Base-by-base conservation (phyloP, 2,329 filamentous ascomycete genomes). In the Alternaria dauci region DNA sequence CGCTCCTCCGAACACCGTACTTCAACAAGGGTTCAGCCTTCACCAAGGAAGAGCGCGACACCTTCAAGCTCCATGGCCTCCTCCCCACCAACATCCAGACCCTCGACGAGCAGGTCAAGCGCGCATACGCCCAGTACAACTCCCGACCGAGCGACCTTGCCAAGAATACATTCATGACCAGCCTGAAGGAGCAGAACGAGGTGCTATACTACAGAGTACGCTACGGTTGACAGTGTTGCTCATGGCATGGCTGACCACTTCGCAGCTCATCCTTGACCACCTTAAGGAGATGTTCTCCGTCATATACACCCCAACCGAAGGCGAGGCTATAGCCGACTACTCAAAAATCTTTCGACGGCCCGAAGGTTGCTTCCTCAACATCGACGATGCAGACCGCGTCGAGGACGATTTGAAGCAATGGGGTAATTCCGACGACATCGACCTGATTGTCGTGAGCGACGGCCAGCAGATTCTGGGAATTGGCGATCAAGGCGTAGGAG, bases 291-390 rank as follows among this genome's bases (percentile, higher is more conserved):
- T 96, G 91, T 94, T 96, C 72, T 88, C 89, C 41, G 82, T 96
- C n/a, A 91, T 96, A 28, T 97, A 96, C 73, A 96, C 93, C 0
- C 93, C 93, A 0, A 96, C 93, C 0, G 93, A 96, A 79, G 92
- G 91, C 8, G 92, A 96, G 41, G 93, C 93, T 0, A 96, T 96
- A 52, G 87, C 92, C 67, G 91, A 94, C 65, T 96, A 92, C 73
- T 95, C 92, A 0, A 81, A 89, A 0, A 76, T 95, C 0, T 96
- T 96, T 71, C 82, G 93, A 11, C 83, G 87, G 18, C 91, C 93
- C 0, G 90, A 94, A 67, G 93, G 93, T 0, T 93, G 91, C 69
- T 96, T 93, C 66, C 78, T 96, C 52, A 92, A 91, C 69, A 90
- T 96, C 48, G 82, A 87, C 18, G 87, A 93, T 55, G 78, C 85